Conservation (phyloP, 495 filamentous ascomycete species). For the Penicillium herquei region DNA sequence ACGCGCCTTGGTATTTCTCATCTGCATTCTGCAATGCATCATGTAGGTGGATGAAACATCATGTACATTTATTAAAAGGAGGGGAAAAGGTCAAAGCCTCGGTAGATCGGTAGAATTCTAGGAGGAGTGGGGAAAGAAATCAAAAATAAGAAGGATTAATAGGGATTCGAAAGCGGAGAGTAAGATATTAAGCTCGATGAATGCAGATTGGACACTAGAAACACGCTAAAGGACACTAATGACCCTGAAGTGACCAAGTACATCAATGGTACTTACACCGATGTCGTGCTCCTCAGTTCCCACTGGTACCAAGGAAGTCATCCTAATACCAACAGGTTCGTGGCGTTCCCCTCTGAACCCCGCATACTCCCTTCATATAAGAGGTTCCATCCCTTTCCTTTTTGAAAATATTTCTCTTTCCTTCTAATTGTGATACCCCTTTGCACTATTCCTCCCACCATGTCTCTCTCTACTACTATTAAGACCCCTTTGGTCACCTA, state of each 20-base stretch:
- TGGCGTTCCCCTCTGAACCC: slow-evolving; percentile 1
- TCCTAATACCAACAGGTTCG: neutral
- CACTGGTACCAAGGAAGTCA: neutral
- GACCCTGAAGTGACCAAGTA: neutral
- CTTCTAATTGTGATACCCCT: slow-evolving; percentile 19
- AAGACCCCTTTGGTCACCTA: slow-evolving; percentile 56
- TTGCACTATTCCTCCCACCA: slow-evolving; percentile 19
- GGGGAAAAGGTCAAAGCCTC: no score
- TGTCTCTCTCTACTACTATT: slow-evolving; percentile 42
- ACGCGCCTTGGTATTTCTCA: no score
- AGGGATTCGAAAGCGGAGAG: no score
- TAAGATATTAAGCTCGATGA: no score
- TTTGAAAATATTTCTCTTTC: neutral
- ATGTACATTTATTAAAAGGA: no score
- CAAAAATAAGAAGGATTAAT: no score
- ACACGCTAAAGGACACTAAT: no score
- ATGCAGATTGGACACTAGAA: no score
- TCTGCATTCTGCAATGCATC: neutral
- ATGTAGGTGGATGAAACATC: no score
- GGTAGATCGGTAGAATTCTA: no score
- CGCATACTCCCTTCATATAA: slow-evolving; percentile 3
- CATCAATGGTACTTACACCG: neutral
- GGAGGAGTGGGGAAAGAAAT: no score
- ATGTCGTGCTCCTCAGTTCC: neutral
- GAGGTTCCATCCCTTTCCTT: slow-evolving; percentile 1